Evolutionary conservation across 2,329 filamentous ascomycete genomes (phyloP).

Genomic region (Phyllosticta ampelicida): DNA sequence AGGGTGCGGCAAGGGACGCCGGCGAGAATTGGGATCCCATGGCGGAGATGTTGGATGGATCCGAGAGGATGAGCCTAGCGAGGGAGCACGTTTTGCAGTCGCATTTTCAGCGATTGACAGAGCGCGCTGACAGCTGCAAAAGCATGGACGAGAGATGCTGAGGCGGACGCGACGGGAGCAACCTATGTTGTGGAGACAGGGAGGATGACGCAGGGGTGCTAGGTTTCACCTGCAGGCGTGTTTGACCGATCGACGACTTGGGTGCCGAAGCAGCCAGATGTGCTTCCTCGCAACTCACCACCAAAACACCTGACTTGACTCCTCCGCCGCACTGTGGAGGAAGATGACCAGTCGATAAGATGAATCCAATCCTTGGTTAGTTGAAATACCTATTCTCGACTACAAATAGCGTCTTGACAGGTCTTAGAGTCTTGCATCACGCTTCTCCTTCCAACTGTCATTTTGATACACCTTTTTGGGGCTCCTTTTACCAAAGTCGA

Average conservation of each 20-base stretch:
- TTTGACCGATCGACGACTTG: background rate
- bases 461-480: conserved; percentile 58
- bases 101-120: background rate
- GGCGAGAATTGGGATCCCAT: conserved; percentile 14
- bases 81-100: background rate
- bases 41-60: background rate
- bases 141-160: background rate
- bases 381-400: background rate
- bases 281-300: background rate
- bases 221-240: background rate
- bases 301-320: background rate
- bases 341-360: background rate
- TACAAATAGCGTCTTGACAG: background rate
- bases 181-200: background rate
- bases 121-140: background rate
- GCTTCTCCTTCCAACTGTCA: conserved; percentile 28
- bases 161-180: conserved; percentile 1
- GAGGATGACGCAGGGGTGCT: conserved; percentile 5
- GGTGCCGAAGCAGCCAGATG: background rate
- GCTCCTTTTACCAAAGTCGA: conserved; percentile 96
- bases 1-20: conserved; percentile 51
- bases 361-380: conserved; percentile 7
- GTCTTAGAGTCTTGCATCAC: conserved; percentile 5
- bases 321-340: background rate
- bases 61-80: background rate